phyloP scores from a whole-genome alignment of 2,329 filamentous ascomycete genomes.

The Anisogramma anomala region DNA sequence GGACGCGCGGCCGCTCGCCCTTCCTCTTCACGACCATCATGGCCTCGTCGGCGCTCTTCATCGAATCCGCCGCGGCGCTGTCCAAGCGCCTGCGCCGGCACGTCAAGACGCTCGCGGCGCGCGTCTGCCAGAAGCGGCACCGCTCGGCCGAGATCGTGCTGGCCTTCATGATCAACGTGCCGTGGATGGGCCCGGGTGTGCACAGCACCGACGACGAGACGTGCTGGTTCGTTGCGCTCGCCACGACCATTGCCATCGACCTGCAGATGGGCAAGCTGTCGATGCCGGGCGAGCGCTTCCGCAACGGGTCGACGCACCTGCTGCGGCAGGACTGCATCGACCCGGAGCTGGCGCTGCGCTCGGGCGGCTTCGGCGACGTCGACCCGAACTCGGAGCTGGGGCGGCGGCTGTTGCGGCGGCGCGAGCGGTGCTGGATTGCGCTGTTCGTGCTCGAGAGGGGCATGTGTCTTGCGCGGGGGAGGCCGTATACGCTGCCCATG shows the following conservation, averaged over 20 bases:
- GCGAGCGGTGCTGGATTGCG: slow-evolving; percentile 60
- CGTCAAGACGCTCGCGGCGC: slow-evolving; percentile 48
- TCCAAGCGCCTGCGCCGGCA: slow-evolving; percentile 56
- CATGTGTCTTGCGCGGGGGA: slow-evolving; percentile 58
- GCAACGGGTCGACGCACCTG: slow-evolving; percentile 34
- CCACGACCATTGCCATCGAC: slow-evolving; percentile 57
- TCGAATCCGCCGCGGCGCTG: slow-evolving; percentile 50
- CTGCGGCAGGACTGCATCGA: slow-evolving; percentile 59
- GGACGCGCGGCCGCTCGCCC: slow-evolving; percentile 55
- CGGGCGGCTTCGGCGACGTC: slow-evolving; percentile 57
- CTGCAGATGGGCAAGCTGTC: slow-evolving; percentile 60
- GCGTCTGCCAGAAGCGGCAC: slow-evolving; percentile 48
- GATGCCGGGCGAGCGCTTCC: slow-evolving; percentile 38
- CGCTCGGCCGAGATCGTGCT: slow-evolving; percentile 64
- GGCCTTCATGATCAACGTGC: slow-evolving; percentile 64
- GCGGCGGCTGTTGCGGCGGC: slow-evolving; percentile 47
- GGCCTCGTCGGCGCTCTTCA: slow-evolving; percentile 55
- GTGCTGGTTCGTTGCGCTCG: slow-evolving; percentile 58
- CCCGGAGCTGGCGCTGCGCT: slow-evolving; percentile 48
- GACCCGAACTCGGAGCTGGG: slow-evolving; percentile 50
- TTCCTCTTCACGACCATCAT: slow-evolving; percentile 64
- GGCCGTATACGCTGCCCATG: slow-evolving; percentile 56
- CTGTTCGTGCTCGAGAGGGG: slow-evolving; percentile 63
- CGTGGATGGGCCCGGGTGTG: slow-evolving; percentile 59
- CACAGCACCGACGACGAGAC: slow-evolving; percentile 64